Evolutionary conservation across 2,329 filamentous ascomycete species (phyloP), one percentile per base, ranked within the genome.

Genomic region (Alternaria tenuissima): DNA sequence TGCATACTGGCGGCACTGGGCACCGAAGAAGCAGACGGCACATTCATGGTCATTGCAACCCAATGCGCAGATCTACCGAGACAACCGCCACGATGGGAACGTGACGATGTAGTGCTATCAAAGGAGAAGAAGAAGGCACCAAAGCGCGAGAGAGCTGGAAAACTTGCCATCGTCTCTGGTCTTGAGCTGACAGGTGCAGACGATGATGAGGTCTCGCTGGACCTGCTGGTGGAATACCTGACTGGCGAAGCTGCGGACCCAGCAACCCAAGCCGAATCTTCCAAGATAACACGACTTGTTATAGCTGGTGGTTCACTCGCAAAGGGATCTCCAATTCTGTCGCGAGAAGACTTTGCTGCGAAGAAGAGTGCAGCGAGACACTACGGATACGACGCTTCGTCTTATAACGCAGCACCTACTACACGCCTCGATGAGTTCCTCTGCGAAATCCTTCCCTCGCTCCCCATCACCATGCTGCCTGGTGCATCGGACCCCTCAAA

Each of bases 1-100:
- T 96, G 92, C 70, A 93, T 99, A 71, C 86, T 98, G 42, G 94
- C 93, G n/a, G 93, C 94, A 3, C 88, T 99, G 82, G 95, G 95
- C 36, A 97, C 93, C 0, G 95, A 99, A 76, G 97, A 97, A 71
- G 85, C 88, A 53, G 90, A 94, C 79, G 95, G 95, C 64, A 92
- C 97, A 69, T 93, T 99, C 62, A 93, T 98, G 70, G 91, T 97
- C 7, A 85, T 98, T 41, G 94, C 97, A 78, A 84, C 97, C 67
- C 92, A 94, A 73, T 89, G 96, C 43, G 92, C 95, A 7, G 93
- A 97, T 75, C 81, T 99, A 5, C 86, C 94, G 16, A 88, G 89
- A 0, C 95, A 99, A 72, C 90, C 92, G 12, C 85, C 87, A 51
- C 88, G 94, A 30, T 97, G 93, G 93, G 85, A 90, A 53, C 82